Evolutionary conservation across 73 alveolate genomes (phyloP).

Genomic region (Paramecium sexaurelia): DNA sequence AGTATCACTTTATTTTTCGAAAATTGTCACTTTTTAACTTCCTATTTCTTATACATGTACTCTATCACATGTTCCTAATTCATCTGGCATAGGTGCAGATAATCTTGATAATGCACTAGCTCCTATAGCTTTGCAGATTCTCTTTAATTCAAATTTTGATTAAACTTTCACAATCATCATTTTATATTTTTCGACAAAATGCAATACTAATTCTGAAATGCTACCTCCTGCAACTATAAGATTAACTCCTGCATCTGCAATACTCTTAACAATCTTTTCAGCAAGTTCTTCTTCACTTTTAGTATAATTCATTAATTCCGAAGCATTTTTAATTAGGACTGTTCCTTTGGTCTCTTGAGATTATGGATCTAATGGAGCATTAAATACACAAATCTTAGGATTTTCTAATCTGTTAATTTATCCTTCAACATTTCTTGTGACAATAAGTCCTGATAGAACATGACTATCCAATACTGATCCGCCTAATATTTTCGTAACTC

Average conservation of each 20-base stretch:
- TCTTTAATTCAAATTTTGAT: conserved; percentile 95
- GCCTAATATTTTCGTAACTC: conserved; percentile 95
- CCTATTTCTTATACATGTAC: conserved; percentile 92
- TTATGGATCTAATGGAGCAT: conserved; percentile 94
- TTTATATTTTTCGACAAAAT: conserved; percentile 95
- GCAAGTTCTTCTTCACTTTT: conserved; percentile 96
- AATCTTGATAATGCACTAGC: conserved; percentile 93
- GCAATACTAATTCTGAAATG: conserved; percentile 92
- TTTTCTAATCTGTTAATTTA: conserved; percentile 85
- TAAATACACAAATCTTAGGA: conserved; percentile 95
- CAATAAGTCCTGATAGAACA: conserved; percentile 91
- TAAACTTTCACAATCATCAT: conserved; percentile 92
- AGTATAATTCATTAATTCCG: conserved; percentile 94
- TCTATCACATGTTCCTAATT: conserved; percentile 94
- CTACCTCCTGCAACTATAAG: conserved; percentile 96
- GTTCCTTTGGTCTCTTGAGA: conserved; percentile 98
- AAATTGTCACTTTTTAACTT: conserved; percentile 85
- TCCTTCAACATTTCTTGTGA: conserved; percentile 90
- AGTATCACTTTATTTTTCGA: conserved; percentile 74
- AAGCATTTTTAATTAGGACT: conserved; percentile 94
- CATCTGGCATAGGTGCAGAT: conserved; percentile 98
- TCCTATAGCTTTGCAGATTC: conserved; percentile 92
- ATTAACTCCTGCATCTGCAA: conserved; percentile 95
- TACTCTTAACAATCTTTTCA: conserved; percentile 85
- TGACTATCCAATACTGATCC: conserved; percentile 90